Percentiles rank a stretch among this genome's conserved stretches.
phyloP scores from a whole-genome alignment of 495 filamentous ascomycete species.

The Lichina pygmaea region DNA sequence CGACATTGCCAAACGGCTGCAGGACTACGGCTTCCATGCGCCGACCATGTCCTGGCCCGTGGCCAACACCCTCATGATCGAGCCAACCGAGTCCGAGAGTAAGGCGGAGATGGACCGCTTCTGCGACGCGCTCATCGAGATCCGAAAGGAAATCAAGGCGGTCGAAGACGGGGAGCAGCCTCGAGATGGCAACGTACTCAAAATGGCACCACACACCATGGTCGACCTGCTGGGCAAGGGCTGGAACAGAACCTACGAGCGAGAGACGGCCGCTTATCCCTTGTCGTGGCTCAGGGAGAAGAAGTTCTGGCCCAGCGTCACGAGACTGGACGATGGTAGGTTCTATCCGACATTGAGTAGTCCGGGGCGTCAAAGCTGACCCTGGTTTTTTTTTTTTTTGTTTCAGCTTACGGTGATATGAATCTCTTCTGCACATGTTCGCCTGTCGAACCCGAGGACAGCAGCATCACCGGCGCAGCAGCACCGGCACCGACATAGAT shows the following conservation, averaged over 20 bases:
- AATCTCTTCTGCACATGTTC: constrained; percentile 92
- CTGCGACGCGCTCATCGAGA: constrained; percentile 73
- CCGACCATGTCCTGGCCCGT: constrained; percentile 98
- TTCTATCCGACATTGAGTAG: constrained; percentile 2
- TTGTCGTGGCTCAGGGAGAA: constrained; percentile 67
- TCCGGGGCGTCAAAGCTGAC: not conserved
- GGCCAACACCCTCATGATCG: constrained; percentile 91
- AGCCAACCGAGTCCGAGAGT: constrained; percentile 87
- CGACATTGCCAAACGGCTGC: constrained; percentile 89
- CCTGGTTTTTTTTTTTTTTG: constrained; percentile 2
- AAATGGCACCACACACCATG: constrained; percentile 74
- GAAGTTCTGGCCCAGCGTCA: constrained; percentile 95
- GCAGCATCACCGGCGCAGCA: constrained; percentile 11
- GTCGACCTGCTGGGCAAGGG: constrained; percentile 46
- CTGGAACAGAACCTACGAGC: constrained; percentile 56
- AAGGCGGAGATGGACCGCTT: constrained; percentile 89
- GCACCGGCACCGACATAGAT: constrained; percentile 13
- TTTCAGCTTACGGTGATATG: constrained; percentile 61
- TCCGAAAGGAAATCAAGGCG: constrained; percentile 62
- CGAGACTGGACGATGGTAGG: constrained; percentile 73
- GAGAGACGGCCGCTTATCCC: constrained; percentile 75
- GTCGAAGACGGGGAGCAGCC: constrained; percentile 62
- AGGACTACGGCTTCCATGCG: constrained; percentile 96
- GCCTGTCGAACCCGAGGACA: constrained; percentile 39
- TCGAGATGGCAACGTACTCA: constrained; percentile 65